phyloP scores from a whole-genome alignment of 768 basidiomycete species.

The Leccinellum rugosiceps region DNA sequence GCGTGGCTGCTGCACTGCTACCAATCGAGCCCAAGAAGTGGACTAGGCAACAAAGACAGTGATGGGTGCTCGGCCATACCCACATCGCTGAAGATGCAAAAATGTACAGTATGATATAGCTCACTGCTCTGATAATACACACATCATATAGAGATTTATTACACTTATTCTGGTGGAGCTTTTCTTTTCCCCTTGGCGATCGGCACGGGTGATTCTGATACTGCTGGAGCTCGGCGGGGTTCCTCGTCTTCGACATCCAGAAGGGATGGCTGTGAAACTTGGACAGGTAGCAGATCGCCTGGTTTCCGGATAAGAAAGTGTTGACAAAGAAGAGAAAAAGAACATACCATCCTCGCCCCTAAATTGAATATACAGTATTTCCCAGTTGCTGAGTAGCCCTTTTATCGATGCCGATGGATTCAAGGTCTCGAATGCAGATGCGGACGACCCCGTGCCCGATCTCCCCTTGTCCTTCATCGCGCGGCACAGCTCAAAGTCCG shows the following conservation, averaged over 20 bases:
- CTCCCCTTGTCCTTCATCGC: conserved; percentile 50
- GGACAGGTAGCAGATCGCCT: conserved; percentile 62
- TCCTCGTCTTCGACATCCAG: conserved; percentile 61
- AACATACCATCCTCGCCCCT: conserved; percentile 53
- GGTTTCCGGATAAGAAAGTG: neutral
- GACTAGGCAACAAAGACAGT: conserved; percentile 30
- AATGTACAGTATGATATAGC: conserved; percentile 16
- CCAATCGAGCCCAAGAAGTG: conserved; percentile 58
- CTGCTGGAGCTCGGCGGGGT: conserved; percentile 24
- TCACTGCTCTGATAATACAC: conserved; percentile 11
- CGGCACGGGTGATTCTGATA: conserved; percentile 24
- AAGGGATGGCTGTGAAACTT: conserved; percentile 54
- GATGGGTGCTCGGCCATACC: neutral
- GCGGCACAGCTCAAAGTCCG: conserved; percentile 66
- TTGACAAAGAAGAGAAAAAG: neutral
- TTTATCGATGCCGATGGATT: conserved; percentile 43
- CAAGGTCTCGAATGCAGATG: conserved; percentile 46
- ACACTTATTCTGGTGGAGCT: conserved; percentile 35
- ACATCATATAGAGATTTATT: too few relatives aligned
- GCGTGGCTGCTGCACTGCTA: conserved; percentile 87
- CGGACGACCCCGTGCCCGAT: conserved; percentile 31
- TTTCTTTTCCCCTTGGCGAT: conserved; percentile 62
- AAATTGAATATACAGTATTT: conserved; percentile 65
- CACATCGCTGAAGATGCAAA: neutral
- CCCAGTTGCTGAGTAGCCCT: conserved; percentile 59